These are phyloP conservation scores for Exidia glandulosa DNA, from an alignment of 768 basidiomycete genomes.

Conservation along the genomic window DNA sequence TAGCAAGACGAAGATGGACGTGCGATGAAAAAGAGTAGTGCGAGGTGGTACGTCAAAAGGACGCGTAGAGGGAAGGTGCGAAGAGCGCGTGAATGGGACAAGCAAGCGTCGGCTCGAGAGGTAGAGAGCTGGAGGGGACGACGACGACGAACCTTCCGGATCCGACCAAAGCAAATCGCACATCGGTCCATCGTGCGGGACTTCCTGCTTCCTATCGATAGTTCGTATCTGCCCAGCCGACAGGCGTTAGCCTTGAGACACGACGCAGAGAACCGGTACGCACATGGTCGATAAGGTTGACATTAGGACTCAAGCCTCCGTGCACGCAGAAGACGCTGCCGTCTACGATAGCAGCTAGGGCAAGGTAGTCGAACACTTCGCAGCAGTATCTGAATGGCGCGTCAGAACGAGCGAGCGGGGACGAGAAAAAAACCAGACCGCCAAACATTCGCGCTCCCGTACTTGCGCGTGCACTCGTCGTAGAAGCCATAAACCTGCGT, in stretches of 20 bases:
- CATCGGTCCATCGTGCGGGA: constrained; percentile 98
- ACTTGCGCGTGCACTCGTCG: constrained; percentile 95
- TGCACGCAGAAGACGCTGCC: constrained; percentile 96
- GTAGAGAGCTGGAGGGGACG: constrained; percentile 4
- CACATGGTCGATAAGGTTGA: constrained; percentile 83
- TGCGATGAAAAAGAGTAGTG: background rate
- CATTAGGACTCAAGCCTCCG: constrained; percentile 86
- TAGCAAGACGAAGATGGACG: no score
- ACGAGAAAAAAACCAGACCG: no score
- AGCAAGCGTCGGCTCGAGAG: background rate
- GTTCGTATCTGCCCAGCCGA: constrained; percentile 54
- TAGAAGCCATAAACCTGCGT: constrained; percentile 93
- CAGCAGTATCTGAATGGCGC: no score
- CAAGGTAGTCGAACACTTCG: constrained; percentile 96
- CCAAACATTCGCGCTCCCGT: constrained; percentile 91
- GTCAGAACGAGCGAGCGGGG: no score
- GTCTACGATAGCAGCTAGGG: constrained; percentile 91
- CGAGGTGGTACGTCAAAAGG: no score
- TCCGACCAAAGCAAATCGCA: constrained; percentile 99
- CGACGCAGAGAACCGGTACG: constrained; percentile 1
- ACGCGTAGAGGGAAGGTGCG: no score
- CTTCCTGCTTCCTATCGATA: constrained; percentile 94
- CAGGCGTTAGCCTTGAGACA: background rate
- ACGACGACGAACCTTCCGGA: constrained; percentile 66
- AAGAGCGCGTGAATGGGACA: background rate